Conservation (phyloP, 768 basidiomycete genomes). For the Macrolepiota fuliginosa region DNA sequence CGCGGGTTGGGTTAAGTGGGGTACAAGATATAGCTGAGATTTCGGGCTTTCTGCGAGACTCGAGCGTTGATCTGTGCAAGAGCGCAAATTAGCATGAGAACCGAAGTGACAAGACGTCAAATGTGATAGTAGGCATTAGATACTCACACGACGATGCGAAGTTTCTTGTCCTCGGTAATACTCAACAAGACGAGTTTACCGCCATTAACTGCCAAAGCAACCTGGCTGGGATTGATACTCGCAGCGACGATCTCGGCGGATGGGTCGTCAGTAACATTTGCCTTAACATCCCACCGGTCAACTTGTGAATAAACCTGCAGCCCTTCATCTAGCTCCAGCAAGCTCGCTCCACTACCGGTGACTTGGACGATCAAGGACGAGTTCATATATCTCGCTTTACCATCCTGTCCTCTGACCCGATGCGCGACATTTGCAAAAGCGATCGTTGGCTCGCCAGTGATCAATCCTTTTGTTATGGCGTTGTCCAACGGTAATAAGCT, state of each 20-base stretch:
- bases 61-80: neutral
- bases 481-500: conserved; percentile 38
- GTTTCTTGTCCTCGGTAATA: conserved; percentile 34
- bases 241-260: conserved; percentile 60
- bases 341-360: conserved; percentile 50
- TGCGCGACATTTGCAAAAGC: conserved; percentile 56
- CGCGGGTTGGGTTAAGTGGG: conserved; percentile 46
- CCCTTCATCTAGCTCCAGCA: conserved; percentile 54
- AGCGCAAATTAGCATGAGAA: neutral
- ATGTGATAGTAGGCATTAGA: neutral
- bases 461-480: conserved; percentile 38
- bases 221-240: conserved; percentile 65
- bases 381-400: conserved; percentile 32
- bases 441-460: conserved; percentile 52
- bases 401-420: conserved; percentile 26
- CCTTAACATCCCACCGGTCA: conserved; percentile 32
- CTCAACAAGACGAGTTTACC: conserved; percentile 52
- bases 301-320: conserved; percentile 40
- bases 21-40: conserved; percentile 71
- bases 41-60: conserved; percentile 30
- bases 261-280: conserved; percentile 1
- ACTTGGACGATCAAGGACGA: conserved; percentile 73
- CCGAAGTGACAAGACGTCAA: neutral
- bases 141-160: conserved; percentile 20
- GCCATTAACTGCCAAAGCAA: conserved; percentile 56